phyloP scores from a whole-genome alignment of 2,329 filamentous ascomycete species.

The Sclerotinia sclerotiorum region DNA sequence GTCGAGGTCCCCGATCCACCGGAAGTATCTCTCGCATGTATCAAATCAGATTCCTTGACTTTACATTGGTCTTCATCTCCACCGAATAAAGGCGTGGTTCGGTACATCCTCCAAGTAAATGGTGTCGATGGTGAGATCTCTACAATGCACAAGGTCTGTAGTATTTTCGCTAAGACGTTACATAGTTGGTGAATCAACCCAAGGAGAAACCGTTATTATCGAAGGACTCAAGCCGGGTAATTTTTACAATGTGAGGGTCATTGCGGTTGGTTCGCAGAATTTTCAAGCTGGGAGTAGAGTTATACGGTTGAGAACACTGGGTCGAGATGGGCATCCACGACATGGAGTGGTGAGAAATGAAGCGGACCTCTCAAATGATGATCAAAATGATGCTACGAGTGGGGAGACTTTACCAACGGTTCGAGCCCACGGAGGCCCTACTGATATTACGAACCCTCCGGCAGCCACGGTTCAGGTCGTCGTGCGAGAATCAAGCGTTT shows the following conservation, averaged over 20 bases:
- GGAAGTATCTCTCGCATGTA: conserved; percentile 84
- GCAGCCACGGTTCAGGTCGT: conserved; percentile 58
- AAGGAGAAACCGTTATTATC: conserved; percentile 84
- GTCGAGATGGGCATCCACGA: conserved; percentile 61
- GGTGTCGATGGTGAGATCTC: conserved; percentile 73
- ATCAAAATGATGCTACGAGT: conserved; percentile 48
- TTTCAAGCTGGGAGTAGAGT: conserved; percentile 88
- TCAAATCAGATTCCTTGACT: conserved; percentile 82
- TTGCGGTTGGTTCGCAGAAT: conserved; percentile 86
- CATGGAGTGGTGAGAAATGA: conserved; percentile 57
- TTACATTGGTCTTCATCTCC: conserved; percentile 84
- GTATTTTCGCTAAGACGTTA: conserved; percentile 14
- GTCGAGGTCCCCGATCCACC: conserved; percentile 91
- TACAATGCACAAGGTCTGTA: not conserved
- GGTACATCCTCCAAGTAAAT: conserved; percentile 91
- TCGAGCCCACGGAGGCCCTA: conserved; percentile 51
- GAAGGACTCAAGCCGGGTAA: conserved; percentile 81
- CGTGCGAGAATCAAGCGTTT: conserved; percentile 63
- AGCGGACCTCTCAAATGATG: conserved; percentile 55
- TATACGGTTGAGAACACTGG: conserved; percentile 78
- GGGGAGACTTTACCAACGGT: conserved; percentile 47
- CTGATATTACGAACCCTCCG: conserved; percentile 62
- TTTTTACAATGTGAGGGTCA: conserved; percentile 91
- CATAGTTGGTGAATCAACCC: conserved; percentile 78
- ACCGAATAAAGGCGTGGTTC: conserved; percentile 62